Base-by-base conservation (phyloP, 108 stramenopile species). In the Licmophora abbreviata region DNA sequence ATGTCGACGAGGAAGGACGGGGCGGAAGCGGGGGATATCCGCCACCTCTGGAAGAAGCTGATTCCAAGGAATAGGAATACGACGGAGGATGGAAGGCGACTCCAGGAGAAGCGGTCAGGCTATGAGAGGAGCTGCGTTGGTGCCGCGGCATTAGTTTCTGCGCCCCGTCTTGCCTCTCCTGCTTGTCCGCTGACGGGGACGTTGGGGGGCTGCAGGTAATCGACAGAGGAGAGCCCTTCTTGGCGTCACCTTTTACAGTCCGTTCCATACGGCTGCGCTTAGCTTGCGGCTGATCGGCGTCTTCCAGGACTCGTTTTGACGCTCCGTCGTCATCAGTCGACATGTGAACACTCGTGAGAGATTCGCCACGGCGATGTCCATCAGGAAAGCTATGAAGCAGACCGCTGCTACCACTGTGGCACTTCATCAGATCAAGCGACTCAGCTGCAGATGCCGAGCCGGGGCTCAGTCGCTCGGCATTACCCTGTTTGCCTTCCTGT, bases 341-440 rank as follows among this genome's bases (percentile, higher is more conserved):
- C 31, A 12, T 22, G 18, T 15, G 28, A 14, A 22, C 15, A 22
- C 23, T 25, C 20, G 15, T 20, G 5, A 40, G 18, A n/a, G 45
- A 46, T 26, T 14, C 24, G 22, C 21, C 45, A 4, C 64, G 54
- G 29, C 69, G 56, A 17, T 66, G 56, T 3, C 54, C 24, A 12
- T 55, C 36, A 28, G 64, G 46, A 22, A 24, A 46, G 18, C 32
- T 9, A 10, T 68, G 65, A 24, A 79, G 37, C 4, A 74, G 44
- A 9, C 63, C 69, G 55, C 77, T 74, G 42, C 69, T 62, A 17
- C 68, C 77, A 54, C 69, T 71, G 6, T 54, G 51, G 40, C 73
- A 79, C 45, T 77, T 77, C 76, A 79, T 71, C 28, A 74, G 54
- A 59, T 74, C 73, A 18, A 74, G 41, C 1, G 73, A 79, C 5